These are phyloP conservation scores for Jamesozyma gamospora DNA, from an alignment of 805 yeast genomes.

Conservation along the genomic window DNA sequence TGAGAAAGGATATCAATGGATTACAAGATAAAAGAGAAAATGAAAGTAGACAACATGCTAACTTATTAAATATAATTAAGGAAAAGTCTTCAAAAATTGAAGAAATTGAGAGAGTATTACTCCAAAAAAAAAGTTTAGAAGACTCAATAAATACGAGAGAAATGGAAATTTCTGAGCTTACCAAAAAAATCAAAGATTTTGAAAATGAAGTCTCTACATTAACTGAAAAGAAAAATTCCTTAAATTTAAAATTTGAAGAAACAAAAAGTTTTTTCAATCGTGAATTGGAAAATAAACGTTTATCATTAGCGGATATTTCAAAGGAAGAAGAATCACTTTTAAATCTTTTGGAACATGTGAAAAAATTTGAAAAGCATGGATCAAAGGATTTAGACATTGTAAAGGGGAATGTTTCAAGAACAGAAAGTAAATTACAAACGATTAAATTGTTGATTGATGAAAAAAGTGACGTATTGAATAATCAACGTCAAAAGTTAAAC, in stretches of 20 bases:
- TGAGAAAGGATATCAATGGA: slow-evolving; percentile 16
- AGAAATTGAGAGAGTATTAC: slow-evolving; percentile 18
- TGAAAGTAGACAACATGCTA: slow-evolving; percentile 15
- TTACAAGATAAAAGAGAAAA: slow-evolving; percentile 21
- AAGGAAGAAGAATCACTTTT: neutral
- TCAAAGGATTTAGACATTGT: slow-evolving; percentile 10
- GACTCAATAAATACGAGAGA: slow-evolving; percentile 8
- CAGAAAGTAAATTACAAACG: slow-evolving; percentile 14
- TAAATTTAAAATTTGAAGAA: neutral
- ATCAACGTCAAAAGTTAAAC: slow-evolving; percentile 31
- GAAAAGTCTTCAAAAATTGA: slow-evolving; percentile 14
- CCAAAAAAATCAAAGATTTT: slow-evolving; percentile 5
- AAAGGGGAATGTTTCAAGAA: slow-evolving; percentile 13
- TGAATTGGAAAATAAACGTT: neutral
- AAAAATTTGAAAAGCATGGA: slow-evolving; percentile 8
- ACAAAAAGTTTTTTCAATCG: slow-evolving; percentile 1
- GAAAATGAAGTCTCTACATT: slow-evolving; percentile 6
- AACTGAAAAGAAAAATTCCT: slow-evolving; percentile 3
- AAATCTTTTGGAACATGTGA: slow-evolving; percentile 1
- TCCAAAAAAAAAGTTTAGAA: slow-evolving; percentile 8
- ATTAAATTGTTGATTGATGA: slow-evolving; percentile 14
- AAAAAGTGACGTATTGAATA: slow-evolving; percentile 4
- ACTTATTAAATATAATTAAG: slow-evolving; percentile 13
- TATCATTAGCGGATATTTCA: neutral
- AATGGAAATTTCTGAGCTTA: slow-evolving; percentile 9